These are phyloP conservation scores for Vickermania ingenoplastis DNA, from an alignment of 208 protist genomes.

Conservation along the genomic window DNA sequence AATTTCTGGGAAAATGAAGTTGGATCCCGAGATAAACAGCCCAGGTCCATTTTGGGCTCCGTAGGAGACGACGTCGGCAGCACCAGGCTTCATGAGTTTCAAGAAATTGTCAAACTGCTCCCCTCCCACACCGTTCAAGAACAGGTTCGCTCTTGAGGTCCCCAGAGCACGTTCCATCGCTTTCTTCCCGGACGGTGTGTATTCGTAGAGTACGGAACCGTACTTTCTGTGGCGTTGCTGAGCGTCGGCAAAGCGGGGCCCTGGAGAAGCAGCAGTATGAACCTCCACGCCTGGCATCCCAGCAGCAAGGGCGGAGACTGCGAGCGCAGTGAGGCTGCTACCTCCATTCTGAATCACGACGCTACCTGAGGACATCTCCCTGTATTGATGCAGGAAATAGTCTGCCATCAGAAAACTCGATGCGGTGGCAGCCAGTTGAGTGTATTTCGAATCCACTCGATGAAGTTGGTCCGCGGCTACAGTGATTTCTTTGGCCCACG, in stretches of 20 bases:
- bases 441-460: conserved; percentile 41
- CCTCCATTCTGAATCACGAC: conserved; percentile 72
- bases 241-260: conserved; percentile 43
- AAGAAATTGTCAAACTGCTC: conserved; percentile 54
- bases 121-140: conserved; percentile 69
- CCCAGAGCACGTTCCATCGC: conserved; percentile 31
- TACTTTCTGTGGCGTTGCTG: conserved; percentile 49
- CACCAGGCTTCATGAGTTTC: conserved; percentile 30
- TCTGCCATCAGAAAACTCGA: conserved; percentile 58
- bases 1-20: conserved; percentile 66
- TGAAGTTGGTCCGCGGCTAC: conserved; percentile 31
- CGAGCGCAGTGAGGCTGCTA: conserved; percentile 57
- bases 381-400: conserved; percentile 53
- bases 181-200: conserved; percentile 42
- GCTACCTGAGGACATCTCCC: conserved; percentile 31
- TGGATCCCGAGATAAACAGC: conserved; percentile 48
- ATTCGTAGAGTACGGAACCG: conserved; percentile 46
- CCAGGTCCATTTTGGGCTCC: conserved; percentile 69
- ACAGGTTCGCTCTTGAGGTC: conserved; percentile 20
- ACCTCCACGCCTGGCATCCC: conserved; percentile 29
- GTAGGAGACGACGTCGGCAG: conserved; percentile 65
- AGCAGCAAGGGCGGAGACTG: conserved; percentile 48
- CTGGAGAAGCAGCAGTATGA: conserved; percentile 50
- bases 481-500: conserved; percentile 47
- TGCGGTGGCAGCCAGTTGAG: conserved; percentile 45